Evolutionary conservation across 345 rosid genomes (phyloP).

Genomic region (Eucalyptus decipiens): DNA sequence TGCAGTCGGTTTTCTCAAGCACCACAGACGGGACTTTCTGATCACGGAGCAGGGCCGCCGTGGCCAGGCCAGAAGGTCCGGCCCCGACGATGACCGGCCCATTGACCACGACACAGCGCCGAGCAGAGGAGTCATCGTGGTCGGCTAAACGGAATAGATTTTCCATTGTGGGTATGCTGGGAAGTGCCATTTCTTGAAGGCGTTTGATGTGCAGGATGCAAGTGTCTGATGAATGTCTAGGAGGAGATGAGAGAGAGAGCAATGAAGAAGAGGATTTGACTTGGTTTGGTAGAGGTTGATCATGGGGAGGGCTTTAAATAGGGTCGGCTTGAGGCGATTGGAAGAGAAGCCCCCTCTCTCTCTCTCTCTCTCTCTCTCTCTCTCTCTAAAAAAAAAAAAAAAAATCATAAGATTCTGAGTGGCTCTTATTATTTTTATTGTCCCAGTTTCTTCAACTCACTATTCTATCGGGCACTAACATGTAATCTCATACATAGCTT

Average conservation of each 20-base stretch:
- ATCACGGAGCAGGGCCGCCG: conserved; percentile 70
- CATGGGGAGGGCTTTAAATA: conserved; percentile 8
- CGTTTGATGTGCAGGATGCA: background rate
- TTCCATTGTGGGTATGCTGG: conserved; percentile 11
- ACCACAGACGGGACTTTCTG: conserved; percentile 64
- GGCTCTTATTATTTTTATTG: background rate
- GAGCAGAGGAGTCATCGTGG: conserved; percentile 25
- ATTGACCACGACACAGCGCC: conserved; percentile 52
- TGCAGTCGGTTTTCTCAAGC: conserved; percentile 73
- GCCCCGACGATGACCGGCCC: conserved; percentile 85
- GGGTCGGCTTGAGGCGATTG: background rate
- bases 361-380: background rate
- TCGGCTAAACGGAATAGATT: conserved; percentile 21
- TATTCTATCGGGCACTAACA: background rate
- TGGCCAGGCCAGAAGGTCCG: conserved; percentile 81
- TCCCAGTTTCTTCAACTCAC: background rate
- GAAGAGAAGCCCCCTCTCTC: background rate
- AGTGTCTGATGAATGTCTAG: background rate
- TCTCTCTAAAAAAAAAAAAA: background rate
- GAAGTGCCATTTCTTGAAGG: background rate
- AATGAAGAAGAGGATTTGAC: background rate
- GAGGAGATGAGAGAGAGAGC: background rate
- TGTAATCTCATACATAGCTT: background rate
- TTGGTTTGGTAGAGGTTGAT: background rate
- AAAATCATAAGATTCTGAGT: conserved; percentile 1